Percentiles rank a stretch among this genome's conserved stretches.
Conservation (phyloP, 306 rosid species). For the Citrullus amarus region DNA sequence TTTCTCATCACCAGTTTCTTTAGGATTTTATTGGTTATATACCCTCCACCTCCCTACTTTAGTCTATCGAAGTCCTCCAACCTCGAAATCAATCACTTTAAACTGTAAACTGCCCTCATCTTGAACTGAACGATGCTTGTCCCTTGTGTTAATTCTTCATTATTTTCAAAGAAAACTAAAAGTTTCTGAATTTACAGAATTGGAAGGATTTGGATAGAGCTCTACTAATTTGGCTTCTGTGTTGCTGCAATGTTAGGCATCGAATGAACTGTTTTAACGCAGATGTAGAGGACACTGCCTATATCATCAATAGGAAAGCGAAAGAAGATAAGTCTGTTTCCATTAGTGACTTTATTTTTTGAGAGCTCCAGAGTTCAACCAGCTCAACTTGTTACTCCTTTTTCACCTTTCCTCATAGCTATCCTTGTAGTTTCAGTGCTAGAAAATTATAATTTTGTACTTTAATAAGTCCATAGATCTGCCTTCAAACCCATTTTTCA, state of each 20-base stretch:
- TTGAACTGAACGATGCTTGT: not conserved
- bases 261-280: constrained; percentile 80
- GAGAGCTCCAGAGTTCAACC: constrained; percentile 12
- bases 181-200: not conserved
- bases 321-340: constrained; percentile 23
- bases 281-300: constrained; percentile 45
- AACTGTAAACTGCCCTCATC: not conserved
- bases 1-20: too few species aligned
- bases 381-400: not conserved
- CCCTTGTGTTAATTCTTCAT: not conserved
- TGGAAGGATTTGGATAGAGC: not conserved
- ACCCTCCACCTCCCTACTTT: too few species aligned
- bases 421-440: not conserved
- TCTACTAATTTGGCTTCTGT: constrained; percentile 6
- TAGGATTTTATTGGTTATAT: too few species aligned
- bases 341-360: constrained; percentile 74
- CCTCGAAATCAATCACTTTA: not conserved
- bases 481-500: not conserved
- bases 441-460: not conserved
- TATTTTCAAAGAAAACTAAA: not conserved
- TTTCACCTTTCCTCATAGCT: not conserved
- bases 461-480: not conserved
- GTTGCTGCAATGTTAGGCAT: constrained; percentile 46
- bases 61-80: not conserved
- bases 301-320: constrained; percentile 28